Conservation (phyloP, 352 stramenopile species). For the Phytophthora ohioensis region DNA sequence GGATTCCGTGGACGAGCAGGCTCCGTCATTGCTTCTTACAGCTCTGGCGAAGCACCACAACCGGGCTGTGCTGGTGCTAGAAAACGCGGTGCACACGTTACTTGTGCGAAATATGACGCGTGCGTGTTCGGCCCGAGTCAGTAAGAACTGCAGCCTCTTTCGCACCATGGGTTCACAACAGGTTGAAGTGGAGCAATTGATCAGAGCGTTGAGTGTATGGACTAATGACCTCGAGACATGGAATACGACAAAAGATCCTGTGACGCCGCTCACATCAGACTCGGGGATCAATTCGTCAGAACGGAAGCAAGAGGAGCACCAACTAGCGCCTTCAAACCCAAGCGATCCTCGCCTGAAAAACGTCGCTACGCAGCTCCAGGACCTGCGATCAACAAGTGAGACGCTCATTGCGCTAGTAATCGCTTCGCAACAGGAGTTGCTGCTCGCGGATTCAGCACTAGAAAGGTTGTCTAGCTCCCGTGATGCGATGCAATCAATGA, state of each 20-base stretch:
- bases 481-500: conserved; percentile 34
- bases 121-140: conserved; percentile 13
- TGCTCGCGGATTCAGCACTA: conserved; percentile 6
- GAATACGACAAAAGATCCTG: conserved; percentile 26
- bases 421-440: conserved; percentile 53
- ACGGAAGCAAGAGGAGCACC: conserved; percentile 2
- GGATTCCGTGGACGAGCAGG: conserved; percentile 10
- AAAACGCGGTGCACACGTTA: conserved; percentile 39
- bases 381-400: conserved; percentile 55
- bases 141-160: conserved; percentile 14
- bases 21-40: conserved; percentile 68
- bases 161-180: conserved; percentile 9
- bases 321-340: conserved; percentile 1
- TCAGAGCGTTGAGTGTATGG: conserved; percentile 28
- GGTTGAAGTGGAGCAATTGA: conserved; percentile 20
- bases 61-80: conserved; percentile 44
- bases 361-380: conserved; percentile 40
- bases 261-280: conserved; percentile 5
- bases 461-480: conserved; percentile 20
- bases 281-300: conserved; percentile 2
- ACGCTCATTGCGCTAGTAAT: conserved; percentile 60
- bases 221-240: conserved; percentile 27
- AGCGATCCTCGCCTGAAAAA: conserved; percentile 15
- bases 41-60: conserved; percentile 60
- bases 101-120: conserved; percentile 33